Evolutionary conservation across 2,329 filamentous ascomycete species (phyloP), one percentile per base, ranked within the genome.

Genomic region (Cytospora schulzeri): DNA sequence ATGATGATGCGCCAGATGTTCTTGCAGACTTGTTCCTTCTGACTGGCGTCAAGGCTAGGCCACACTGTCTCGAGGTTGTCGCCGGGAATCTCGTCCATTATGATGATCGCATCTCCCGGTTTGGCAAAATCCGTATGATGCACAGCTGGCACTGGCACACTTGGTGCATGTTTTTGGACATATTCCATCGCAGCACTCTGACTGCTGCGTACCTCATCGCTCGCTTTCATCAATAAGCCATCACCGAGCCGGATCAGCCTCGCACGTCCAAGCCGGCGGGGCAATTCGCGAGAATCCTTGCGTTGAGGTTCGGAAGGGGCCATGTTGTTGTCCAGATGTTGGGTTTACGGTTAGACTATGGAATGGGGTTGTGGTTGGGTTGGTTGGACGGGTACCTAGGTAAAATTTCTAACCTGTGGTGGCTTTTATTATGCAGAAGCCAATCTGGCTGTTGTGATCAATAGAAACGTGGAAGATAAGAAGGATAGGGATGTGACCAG

Each of bases 31-130:
- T 7, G 6, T 45, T 57, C 35, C 35, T 57, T 57, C 55, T 57
- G 55, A 15, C 9, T 31, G 15, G 4, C 14, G 17, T 24, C 15
- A 28, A 57, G 55, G 17, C 55, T 29, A 4, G 35, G 55, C 55
- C 55, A 57, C 35, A 57, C 55, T 9, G 28, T 14, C 1, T 57
- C 35, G 17, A 57, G 24, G 15, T 33, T 57, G 2, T 31, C 17
- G 24, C 55, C 55, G 4, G 55, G 55, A 5, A 57, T 26, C 35
- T 57, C 24, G 24, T 57, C 35, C 55, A 57, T 57, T 33, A 45
- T 41, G 15, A 57, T 22, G 14, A 9, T 14, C 6, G 15, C 55
- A 3, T 9, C 6, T 9, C 26, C 14, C 2, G 55, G 33, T 4
- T 45, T 14, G 2, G 9, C 12, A 33, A 57, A 57, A 12, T 57